These are phyloP conservation scores for Coniochaeta sp. DNA, from an alignment of 2,329 filamentous ascomycete species.

Conservation along the genomic window DNA sequence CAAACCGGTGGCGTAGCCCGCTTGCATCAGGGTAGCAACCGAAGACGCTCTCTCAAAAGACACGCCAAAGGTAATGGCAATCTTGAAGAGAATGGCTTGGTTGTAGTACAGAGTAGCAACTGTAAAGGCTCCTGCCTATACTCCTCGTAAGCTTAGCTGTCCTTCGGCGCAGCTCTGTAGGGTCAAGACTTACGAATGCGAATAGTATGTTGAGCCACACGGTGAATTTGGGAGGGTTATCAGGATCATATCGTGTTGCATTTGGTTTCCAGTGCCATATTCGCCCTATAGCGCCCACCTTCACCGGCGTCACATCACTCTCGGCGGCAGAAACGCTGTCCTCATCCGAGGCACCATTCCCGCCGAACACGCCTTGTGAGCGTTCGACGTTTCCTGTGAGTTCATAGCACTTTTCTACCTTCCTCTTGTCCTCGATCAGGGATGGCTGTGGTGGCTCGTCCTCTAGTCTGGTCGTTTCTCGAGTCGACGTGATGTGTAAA, in stretches of 20 bases:
- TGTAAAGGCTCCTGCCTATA: conserved; percentile 52
- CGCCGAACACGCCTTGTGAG: not conserved
- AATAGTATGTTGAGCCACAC: conserved; percentile 64
- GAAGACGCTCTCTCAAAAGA: conserved; percentile 58
- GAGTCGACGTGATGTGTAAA: not conserved
- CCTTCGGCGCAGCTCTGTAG: not conserved
- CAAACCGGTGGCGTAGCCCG: conserved; percentile 68
- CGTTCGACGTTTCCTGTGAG: not conserved
- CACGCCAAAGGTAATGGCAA: conserved; percentile 65
- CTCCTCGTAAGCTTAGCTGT: not conserved
- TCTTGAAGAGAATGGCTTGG: conserved; percentile 69
- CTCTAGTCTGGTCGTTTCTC: not conserved
- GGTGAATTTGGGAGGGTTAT: conserved; percentile 60
- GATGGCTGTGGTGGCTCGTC: not conserved
- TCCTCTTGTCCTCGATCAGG: not conserved
- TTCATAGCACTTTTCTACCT: not conserved
- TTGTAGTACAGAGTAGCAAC: conserved; percentile 80
- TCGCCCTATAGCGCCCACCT: not conserved
- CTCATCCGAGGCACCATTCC: not conserved
- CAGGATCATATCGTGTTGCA: conserved; percentile 60
- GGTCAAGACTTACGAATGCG: conserved; percentile 40
- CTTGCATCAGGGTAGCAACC: conserved; percentile 71
- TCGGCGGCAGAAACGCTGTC: not conserved
- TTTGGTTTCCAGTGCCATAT: conserved; percentile 47
- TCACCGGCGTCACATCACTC: not conserved